phyloP scores from a whole-genome alignment of 768 basidiomycete species.

The Crassisporium funariophilum region DNA sequence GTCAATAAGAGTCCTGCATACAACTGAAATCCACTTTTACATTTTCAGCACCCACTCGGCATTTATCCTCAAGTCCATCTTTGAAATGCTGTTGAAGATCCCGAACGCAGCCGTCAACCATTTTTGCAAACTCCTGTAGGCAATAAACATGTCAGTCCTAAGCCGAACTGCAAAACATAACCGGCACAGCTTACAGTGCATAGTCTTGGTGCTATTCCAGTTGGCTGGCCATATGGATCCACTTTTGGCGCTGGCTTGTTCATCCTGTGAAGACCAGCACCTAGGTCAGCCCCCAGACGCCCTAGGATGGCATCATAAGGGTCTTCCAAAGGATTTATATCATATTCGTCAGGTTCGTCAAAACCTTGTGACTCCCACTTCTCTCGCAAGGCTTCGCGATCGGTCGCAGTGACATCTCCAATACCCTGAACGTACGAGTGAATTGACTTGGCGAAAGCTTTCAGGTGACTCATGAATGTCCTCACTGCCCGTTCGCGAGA shows the following conservation, averaged over 20 bases:
- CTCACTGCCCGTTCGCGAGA: constrained; percentile 50
- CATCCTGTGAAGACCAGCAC: constrained; percentile 37
- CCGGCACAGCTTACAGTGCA: too few species aligned
- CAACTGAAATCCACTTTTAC: constrained; percentile 31
- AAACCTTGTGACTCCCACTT: constrained; percentile 51
- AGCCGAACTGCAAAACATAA: too few species aligned
- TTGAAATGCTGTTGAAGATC: constrained; percentile 51
- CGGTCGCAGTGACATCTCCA: constrained; percentile 50
- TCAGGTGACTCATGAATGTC: constrained; percentile 49
- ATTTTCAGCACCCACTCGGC: constrained; percentile 49
- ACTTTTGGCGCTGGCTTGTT: constrained; percentile 39
- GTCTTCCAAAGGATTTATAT: constrained; percentile 22
- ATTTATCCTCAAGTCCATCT: constrained; percentile 62
- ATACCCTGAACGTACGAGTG: constrained; percentile 52
- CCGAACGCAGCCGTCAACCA: constrained; percentile 46
- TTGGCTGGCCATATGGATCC: constrained; percentile 41
- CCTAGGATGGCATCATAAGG: constrained; percentile 37
- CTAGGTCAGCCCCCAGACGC: constrained; percentile 22
- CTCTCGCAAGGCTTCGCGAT: constrained; percentile 50
- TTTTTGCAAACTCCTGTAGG: constrained; percentile 46
- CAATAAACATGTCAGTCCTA: neutral
- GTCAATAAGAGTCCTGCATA: constrained; percentile 1
- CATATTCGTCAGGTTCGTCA: constrained; percentile 23
- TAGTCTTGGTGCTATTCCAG: constrained; percentile 51
- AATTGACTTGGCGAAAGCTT: constrained; percentile 49